Percentiles rank a stretch among this genome's conserved stretches.
phyloP scores from a whole-genome alignment of 192 early-diverging fungal species.

The Backusella macrospora region DNA sequence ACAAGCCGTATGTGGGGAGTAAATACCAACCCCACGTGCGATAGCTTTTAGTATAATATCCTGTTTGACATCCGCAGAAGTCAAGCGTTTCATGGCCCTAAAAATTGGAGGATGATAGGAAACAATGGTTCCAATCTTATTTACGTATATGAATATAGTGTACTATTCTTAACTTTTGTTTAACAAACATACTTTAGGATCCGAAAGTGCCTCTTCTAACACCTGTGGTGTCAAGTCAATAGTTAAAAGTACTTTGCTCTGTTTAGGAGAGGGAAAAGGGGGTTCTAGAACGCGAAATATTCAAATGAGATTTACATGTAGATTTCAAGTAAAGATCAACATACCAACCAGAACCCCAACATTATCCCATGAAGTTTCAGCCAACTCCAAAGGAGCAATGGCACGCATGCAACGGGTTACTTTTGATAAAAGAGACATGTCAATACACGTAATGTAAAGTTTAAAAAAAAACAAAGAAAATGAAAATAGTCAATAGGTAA shows the following conservation, averaged over 20 bases:
- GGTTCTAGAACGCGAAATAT: constrained; percentile 58
- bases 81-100: constrained; percentile 75
- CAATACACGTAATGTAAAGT: constrained; percentile 21
- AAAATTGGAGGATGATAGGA: constrained; percentile 97
- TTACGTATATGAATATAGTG: neutral
- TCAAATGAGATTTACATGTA: neutral
- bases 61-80: constrained; percentile 76
- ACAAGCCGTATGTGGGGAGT: constrained; percentile 89
- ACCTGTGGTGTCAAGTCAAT: constrained; percentile 87
- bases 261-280: constrained; percentile 71
- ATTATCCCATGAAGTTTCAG: constrained; percentile 89
- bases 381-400: constrained; percentile 83
- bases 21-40: constrained; percentile 85
- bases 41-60: constrained; percentile 78
- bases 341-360: constrained; percentile 83
- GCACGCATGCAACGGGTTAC: constrained; percentile 73
- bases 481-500: neutral
- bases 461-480: constrained; percentile 6
- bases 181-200: constrained; percentile 45
- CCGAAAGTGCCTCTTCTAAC: constrained; percentile 73
- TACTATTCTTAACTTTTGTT: neutral
- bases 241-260: constrained; percentile 82
- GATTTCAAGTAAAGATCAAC: neutral
- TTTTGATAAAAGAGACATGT: constrained; percentile 60
- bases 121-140: constrained; percentile 81